These are phyloP conservation scores for Chalaropsis ovoidea DNA, from an alignment of 2,329 filamentous ascomycete genomes.

Conservation along the genomic window DNA sequence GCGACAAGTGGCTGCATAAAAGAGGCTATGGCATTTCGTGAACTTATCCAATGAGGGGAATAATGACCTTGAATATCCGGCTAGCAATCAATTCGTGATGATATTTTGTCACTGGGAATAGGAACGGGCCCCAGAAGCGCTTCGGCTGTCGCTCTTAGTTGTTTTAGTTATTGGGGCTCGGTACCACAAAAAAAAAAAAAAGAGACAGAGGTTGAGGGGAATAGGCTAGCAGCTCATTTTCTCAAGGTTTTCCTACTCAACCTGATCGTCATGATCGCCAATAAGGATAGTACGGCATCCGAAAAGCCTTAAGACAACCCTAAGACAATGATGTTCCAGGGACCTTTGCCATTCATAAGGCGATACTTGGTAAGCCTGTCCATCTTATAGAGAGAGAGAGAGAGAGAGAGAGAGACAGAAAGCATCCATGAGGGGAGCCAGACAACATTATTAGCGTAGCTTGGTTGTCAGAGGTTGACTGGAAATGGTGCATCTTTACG, in stretches of 20 bases:
- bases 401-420: too few species aligned
- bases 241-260: neutral
- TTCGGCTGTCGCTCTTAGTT: neutral
- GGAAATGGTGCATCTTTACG: too few species aligned
- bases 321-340: neutral
- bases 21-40: conserved; percentile 8
- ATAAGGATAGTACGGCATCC: neutral
- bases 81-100: neutral
- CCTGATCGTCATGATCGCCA: conserved; percentile 7
- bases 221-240: neutral
- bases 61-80: neutral
- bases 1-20: neutral
- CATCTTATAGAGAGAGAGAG: too few species aligned
- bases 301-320: neutral
- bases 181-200: neutral
- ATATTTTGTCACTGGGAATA: neutral
- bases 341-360: neutral
- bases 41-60: neutral
- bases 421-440: too few species aligned
- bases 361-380: too few species aligned
- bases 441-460: too few species aligned
- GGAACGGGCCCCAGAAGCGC: neutral
- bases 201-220: neutral
- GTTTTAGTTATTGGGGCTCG: neutral
- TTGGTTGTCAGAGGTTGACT: too few species aligned